Conservation (phyloP, 2,329 filamentous ascomycete genomes). For the Periconia digitata region DNA sequence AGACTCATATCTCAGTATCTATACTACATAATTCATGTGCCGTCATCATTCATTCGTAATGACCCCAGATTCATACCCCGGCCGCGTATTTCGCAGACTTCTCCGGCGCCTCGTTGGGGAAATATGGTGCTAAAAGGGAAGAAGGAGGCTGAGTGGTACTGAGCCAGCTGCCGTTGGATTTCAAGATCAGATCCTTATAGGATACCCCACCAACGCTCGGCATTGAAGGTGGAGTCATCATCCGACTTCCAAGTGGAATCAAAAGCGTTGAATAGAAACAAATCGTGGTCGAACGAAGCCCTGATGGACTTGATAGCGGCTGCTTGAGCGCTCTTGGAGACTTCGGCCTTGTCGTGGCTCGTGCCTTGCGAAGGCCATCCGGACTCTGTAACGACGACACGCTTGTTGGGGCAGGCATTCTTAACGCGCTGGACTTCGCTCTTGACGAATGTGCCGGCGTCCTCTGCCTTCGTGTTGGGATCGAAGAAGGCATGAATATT, state of each 20-base stretch:
- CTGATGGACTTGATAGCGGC: constrained; percentile 67
- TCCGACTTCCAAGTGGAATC: constrained; percentile 79
- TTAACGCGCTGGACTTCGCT: constrained; percentile 55
- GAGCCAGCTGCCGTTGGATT: background rate
- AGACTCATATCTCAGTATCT: background rate
- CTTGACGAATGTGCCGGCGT: constrained; percentile 68
- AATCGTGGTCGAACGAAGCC: constrained; percentile 56
- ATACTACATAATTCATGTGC: background rate
- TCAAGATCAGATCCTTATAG: constrained; percentile 13
- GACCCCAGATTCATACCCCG: background rate
- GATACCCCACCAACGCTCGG: constrained; percentile 76
- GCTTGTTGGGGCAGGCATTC: constrained; percentile 55
- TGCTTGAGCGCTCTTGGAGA: constrained; percentile 66
- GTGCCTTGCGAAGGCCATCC: constrained; percentile 77
- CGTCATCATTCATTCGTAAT: background rate
- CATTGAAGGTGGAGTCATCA: constrained; percentile 62
- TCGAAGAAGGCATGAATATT: constrained; percentile 90
- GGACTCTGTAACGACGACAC: constrained; percentile 75
- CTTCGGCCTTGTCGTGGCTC: constrained; percentile 68
- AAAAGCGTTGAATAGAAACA: constrained; percentile 78
- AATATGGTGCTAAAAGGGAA: background rate
- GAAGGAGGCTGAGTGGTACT: too few species aligned
- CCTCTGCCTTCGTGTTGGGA: constrained; percentile 56
- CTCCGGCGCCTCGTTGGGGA: too few species aligned
- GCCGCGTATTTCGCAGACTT: background rate